These are phyloP conservation scores for Aureobasidium zeae DNA, from an alignment of 2,329 filamentous ascomycete species.

Conservation along the genomic window DNA sequence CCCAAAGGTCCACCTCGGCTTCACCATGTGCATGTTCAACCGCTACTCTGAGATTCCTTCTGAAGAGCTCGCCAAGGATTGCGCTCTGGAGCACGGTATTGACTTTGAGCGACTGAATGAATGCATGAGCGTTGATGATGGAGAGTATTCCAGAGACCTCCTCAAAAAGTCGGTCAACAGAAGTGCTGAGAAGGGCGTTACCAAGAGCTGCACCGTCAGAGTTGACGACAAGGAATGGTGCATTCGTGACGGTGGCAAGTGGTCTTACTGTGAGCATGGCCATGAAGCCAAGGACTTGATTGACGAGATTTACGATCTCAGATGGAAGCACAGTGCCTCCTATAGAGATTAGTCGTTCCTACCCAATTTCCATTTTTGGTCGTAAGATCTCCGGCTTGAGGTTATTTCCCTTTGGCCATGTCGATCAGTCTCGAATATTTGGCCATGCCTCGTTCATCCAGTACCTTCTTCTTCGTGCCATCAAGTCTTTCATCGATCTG, in stretches of 20 bases:
- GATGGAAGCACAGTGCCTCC: constrained; percentile 42
- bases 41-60: constrained; percentile 72
- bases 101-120: constrained; percentile 72
- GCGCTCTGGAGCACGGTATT: constrained; percentile 82
- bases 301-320: constrained; percentile 48
- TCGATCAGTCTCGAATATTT: too few species aligned
- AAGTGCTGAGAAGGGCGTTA: constrained; percentile 42
- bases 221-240: constrained; percentile 75
- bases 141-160: constrained; percentile 58
- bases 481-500: too few species aligned
- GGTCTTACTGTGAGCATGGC: constrained; percentile 68
- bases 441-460: too few species aligned
- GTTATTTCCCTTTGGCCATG: too few species aligned
- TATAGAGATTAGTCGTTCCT: background rate
- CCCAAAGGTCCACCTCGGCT: constrained; percentile 81
- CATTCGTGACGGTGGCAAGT: constrained; percentile 67
- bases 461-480: too few species aligned
- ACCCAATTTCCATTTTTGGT: too few species aligned
- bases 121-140: constrained; percentile 69
- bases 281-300: constrained; percentile 62
- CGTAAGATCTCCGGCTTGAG: too few species aligned
- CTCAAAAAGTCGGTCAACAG: constrained; percentile 59
- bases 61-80: constrained; percentile 69
- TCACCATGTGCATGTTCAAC: constrained; percentile 77
- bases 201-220: constrained; percentile 44